Conservation (phyloP, 2,329 filamentous ascomycete species). For the Monosporascus sp. region DNA sequence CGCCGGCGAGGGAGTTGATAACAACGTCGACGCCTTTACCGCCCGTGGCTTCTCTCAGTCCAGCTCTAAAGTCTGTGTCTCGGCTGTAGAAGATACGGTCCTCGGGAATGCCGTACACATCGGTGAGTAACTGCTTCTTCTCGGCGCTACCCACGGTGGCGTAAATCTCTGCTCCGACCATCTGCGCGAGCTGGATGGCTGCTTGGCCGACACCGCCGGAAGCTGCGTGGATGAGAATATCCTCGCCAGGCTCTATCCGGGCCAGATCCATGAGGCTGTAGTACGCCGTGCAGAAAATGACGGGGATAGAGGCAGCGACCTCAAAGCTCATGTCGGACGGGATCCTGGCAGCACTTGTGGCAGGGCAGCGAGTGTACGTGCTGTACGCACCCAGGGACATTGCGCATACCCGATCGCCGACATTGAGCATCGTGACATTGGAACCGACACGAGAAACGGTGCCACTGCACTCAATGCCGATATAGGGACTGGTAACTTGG, state of each 20-base stretch:
- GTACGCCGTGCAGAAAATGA: constrained; percentile 9
- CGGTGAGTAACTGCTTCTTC: constrained; percentile 22
- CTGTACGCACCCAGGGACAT: constrained; percentile 13
- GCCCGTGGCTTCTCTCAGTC: constrained; percentile 17
- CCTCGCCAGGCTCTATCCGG: constrained; percentile 11
- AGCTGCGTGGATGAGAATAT: constrained; percentile 14
- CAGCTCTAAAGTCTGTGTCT: constrained; percentile 21
- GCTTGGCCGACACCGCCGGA: constrained; percentile 12
- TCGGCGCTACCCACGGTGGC: constrained; percentile 22
- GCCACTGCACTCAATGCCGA: constrained; percentile 12
- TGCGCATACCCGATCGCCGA: constrained; percentile 13
- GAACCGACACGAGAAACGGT: constrained; percentile 16
- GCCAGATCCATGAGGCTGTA: constrained; percentile 12
- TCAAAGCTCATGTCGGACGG: constrained; percentile 7
- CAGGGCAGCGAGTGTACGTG: constrained; percentile 11
- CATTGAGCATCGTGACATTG: constrained; percentile 5
- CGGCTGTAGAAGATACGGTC: constrained; percentile 25
- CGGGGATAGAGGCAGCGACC: constrained; percentile 5
- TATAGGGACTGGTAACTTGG: neutral
- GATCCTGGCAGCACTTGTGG: constrained; percentile 12
- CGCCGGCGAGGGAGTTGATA: constrained; percentile 25
- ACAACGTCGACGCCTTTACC: constrained; percentile 25
- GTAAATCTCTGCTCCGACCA: constrained; percentile 20
- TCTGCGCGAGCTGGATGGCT: constrained; percentile 11
- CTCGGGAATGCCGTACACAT: constrained; percentile 20